Percentiles rank a stretch among this genome's conserved stretches.
These are phyloP conservation scores for Corniculantispora saksenae DNA, from an alignment of 2,329 filamentous ascomycete species.

Conservation along the genomic window DNA sequence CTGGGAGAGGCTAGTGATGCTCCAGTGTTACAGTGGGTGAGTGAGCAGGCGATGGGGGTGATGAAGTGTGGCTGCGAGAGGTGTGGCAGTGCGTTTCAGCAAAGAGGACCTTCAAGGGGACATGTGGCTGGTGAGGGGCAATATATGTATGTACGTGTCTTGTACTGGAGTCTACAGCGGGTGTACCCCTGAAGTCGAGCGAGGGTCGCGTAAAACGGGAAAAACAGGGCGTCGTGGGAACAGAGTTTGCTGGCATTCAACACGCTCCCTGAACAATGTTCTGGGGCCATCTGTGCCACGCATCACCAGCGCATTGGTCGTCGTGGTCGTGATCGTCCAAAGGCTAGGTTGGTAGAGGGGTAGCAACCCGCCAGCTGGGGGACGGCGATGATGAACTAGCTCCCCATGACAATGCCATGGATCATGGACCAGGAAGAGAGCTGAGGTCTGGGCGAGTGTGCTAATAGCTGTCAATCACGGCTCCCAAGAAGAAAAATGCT, in stretches of 20 bases:
- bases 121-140: constrained; percentile 1
- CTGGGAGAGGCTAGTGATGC: background rate
- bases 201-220: background rate
- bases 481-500: background rate
- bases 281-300: no score
- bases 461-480: background rate
- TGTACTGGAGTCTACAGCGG: background rate
- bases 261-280: background rate
- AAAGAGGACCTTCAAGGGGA: no score
- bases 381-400: no score
- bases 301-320: no score
- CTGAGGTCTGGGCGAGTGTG: background rate
- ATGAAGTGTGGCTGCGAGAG: background rate
- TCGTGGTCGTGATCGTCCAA: no score
- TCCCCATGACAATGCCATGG: background rate
- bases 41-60: background rate
- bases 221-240: background rate
- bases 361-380: no score
- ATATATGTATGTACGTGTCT: no score
- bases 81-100: background rate
- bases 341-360: no score
- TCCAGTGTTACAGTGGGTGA: background rate
- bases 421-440: background rate
- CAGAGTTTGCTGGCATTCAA: background rate
- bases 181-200: background rate